Evolutionary conservation across 495 filamentous ascomycete species (phyloP), one percentile per base, ranked within the genome.

Genomic region (Aspergillus wentii): DNA sequence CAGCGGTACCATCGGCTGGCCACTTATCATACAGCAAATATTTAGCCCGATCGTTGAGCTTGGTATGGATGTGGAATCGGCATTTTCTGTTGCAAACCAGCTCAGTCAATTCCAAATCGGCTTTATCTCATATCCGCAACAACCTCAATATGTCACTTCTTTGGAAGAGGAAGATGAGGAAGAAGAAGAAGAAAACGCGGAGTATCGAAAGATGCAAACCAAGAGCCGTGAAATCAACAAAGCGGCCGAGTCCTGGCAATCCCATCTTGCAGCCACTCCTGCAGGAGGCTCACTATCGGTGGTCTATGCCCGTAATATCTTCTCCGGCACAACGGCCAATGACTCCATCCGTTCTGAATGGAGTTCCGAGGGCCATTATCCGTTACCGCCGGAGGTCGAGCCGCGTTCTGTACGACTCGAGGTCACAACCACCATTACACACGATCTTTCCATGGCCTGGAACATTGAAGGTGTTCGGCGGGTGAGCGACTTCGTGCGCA

Each of bases 231-330:
- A 41, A 16, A 46, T 52, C 15, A 29, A 55, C 40, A 49, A 47
- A 15, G 48, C 55, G 3, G 56, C 50, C 0, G 68, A 68, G 33
- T 37, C 53, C 3, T 71, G 64, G 62, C 51, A 61, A 30, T 47
- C 52, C 1, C 44, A 35, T 7, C 19, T 62, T 14, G 30, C 48
- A 27, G 57, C 56, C 8, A 48, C 49, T 25, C 68, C 68, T 0
- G 32, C 22, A 2, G 48, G 46, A 16, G 59, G 48, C 4, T 54
- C 41, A 13, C 10, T 72, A 13, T 44, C 49, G 5, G 38, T 68
- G 20, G 57, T 15, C 17, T 72, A 72, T 37, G 54, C 59, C 9
- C 58, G 66, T 1, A 72, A 68, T 27, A 33, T 72, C 19, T 72
- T 72, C 30, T 63, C 64, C 7, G 61, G 65, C 2, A 60, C 46